Base-by-base conservation (phyloP, 306 rosid genomes). In the Inga oerstediana region DNA sequence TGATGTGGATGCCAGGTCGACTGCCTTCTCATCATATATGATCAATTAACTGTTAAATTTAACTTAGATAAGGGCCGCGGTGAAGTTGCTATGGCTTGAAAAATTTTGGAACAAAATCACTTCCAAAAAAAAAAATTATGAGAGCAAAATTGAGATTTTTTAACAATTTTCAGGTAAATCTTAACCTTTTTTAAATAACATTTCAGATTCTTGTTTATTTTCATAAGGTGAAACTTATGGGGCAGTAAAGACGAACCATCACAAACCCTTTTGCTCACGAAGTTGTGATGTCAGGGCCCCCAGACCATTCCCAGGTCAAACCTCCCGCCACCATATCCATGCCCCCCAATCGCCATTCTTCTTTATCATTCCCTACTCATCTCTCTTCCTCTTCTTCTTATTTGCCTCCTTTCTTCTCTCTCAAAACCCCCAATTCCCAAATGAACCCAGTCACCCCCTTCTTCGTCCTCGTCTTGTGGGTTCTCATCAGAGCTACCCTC, bases 361-460 rank as follows among this genome's bases (percentile, higher is more conserved):
- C 39, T 30, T 64, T 62, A 4, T 10, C 9, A 13, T 10, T 11
- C 71, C 20, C 4, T 46, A 17, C 44, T 19, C 27, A 70, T 17
- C 14, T 13, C 19, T 73, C 14, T 79, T 44, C 69, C 30, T 14
- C 24, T 16, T 9, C 45, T 1, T 15, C 56, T 13, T 46, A 12
- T 13, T 3, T 39, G 43, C 43, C 69, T n/a, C 10, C 15, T 16
- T 9, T 27, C 14, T 1, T 24, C n/a, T 24, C 39, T 72, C 58
- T 45, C 75, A 3, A 72, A 22, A 72, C 54, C 51, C 79, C 81
- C 75, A 80, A 78, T 86, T 88, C 79, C 77, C 71, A 80, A 76
- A 90, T 90, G 93, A 87, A 77, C 70, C 76, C 72, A 66, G 32
- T 15, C 62, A 1, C 24, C 20, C 10, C 43, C 13, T 65, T 37